Evolutionary conservation across 345 rosid genomes (phyloP).

Genomic region (Lepidium africanum): DNA sequence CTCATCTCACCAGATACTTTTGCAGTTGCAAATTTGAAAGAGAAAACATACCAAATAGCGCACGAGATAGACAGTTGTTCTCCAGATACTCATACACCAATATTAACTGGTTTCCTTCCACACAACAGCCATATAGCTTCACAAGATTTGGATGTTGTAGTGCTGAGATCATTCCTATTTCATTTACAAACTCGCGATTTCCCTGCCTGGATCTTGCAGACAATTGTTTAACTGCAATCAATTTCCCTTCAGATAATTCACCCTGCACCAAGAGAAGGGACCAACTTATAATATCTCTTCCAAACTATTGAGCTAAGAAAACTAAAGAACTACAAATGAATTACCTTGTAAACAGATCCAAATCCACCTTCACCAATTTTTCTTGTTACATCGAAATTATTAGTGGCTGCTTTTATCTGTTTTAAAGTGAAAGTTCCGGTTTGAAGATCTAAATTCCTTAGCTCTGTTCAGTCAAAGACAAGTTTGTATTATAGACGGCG

Average conservation of each 20-base stretch:
- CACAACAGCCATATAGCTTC: slow-evolving; percentile 65
- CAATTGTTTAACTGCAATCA: slow-evolving; percentile 64
- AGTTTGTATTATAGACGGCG: neutral
- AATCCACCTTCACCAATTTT: slow-evolving; percentile 84
- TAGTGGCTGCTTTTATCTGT: slow-evolving; percentile 66
- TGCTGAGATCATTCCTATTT: slow-evolving; percentile 73
- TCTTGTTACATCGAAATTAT: slow-evolving; percentile 45
- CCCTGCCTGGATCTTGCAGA: slow-evolving; percentile 77
- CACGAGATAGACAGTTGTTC: slow-evolving; percentile 61
- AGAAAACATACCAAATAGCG: slow-evolving; percentile 47
- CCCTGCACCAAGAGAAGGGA: slow-evolving; percentile 38
- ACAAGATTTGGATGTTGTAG: slow-evolving; percentile 80
- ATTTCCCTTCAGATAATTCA: slow-evolving; percentile 52
- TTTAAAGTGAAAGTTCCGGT: slow-evolving; percentile 54
- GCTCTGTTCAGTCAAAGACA: slow-evolving; percentile 35
- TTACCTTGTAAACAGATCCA: slow-evolving; percentile 69
- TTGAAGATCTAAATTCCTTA: slow-evolving; percentile 55
- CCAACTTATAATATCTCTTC: neutral
- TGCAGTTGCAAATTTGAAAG: neutral
- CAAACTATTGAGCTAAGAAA: neutral
- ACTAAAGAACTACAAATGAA: neutral
- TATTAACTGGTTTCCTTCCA: slow-evolving; percentile 63
- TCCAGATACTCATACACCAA: slow-evolving; percentile 72
- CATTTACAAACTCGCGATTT: slow-evolving; percentile 65
- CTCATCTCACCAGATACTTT: neutral